phyloP scores from a whole-genome alignment of 371 early-diverging fungal genomes.

The Mucor saturninus region DNA sequence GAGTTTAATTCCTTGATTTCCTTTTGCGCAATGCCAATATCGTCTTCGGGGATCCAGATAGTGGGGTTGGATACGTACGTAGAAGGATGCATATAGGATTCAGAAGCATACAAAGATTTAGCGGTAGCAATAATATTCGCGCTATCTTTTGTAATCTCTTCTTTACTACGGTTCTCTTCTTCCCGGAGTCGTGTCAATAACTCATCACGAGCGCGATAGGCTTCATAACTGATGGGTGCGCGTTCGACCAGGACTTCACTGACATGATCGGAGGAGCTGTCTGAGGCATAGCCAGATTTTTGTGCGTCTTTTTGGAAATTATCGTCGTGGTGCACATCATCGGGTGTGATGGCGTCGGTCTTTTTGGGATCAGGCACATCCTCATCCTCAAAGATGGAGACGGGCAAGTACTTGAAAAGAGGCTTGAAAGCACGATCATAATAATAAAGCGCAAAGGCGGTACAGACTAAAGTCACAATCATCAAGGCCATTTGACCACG shows the following conservation, averaged over 20 bases:
- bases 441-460: slow-evolving; percentile 53
- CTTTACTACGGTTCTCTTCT: slow-evolving; percentile 3
- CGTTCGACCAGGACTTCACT: background rate
- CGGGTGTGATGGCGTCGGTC: slow-evolving; percentile 3
- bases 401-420: slow-evolving; percentile 68
- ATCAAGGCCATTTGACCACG: slow-evolving; percentile 59
- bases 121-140: slow-evolving; percentile 15
- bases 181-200: slow-evolving; percentile 9
- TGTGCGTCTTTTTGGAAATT: background rate
- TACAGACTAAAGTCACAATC: slow-evolving; percentile 55
- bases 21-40: slow-evolving; percentile 31
- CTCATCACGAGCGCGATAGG: slow-evolving; percentile 18
- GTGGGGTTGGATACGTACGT: slow-evolving; percentile 20
- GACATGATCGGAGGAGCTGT: background rate
- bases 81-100: slow-evolving; percentile 40
- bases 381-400: slow-evolving; percentile 25
- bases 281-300: slow-evolving; percentile 9
- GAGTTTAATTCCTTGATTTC: slow-evolving; percentile 23
- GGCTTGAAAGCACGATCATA: slow-evolving; percentile 71
- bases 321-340: slow-evolving; percentile 1
- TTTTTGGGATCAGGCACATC: slow-evolving; percentile 1
- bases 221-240: slow-evolving; percentile 16
- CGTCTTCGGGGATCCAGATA: slow-evolving; percentile 45
- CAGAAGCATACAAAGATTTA: slow-evolving; percentile 20
- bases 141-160: slow-evolving; percentile 2